Conservation (phyloP, 2,329 filamentous ascomycete species). For the Plectosphaerella sp. region DNA sequence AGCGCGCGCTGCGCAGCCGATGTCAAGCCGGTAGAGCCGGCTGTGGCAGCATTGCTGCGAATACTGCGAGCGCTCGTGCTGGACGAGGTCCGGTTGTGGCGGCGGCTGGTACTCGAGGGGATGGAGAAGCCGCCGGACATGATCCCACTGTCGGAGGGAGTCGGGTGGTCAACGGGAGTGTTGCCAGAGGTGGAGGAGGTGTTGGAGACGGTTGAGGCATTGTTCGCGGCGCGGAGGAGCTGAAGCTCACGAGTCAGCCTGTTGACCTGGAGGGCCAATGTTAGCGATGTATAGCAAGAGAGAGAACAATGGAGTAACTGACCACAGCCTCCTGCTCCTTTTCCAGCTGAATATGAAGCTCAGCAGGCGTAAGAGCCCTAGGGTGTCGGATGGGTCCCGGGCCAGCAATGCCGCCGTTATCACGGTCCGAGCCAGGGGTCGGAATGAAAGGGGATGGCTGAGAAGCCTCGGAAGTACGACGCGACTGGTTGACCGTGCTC, state of each 20-base stretch:
- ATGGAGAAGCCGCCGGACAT: constrained; percentile 55
- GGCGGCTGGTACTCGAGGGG: constrained; percentile 43
- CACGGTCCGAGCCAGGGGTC: constrained; percentile 16
- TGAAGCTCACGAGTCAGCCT: constrained; percentile 86
- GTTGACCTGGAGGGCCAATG: constrained; percentile 62
- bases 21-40: constrained; percentile 36
- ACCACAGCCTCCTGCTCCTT: constrained; percentile 95
- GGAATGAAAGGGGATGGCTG: constrained; percentile 27
- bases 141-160: constrained; percentile 44
- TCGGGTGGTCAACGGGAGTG: constrained; percentile 36
- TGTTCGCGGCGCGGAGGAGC: constrained; percentile 68
- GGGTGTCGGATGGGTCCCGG: constrained; percentile 80
- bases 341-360: constrained; percentile 84
- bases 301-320: constrained; percentile 24
- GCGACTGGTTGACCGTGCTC: constrained; percentile 37
- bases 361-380: constrained; percentile 79
- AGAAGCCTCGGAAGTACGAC: constrained; percentile 21
- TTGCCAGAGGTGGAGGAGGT: constrained; percentile 57
- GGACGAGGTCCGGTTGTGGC: constrained; percentile 56
- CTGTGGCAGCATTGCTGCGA: constrained; percentile 46
- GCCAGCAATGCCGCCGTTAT: constrained; percentile 46
- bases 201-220: constrained; percentile 62
- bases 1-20: constrained; percentile 48
- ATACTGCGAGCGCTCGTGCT: constrained; percentile 46
- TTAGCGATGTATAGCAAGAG: constrained; percentile 5